Base-by-base conservation (phyloP, 805 yeast species). In the Saturnispora besseyi region DNA sequence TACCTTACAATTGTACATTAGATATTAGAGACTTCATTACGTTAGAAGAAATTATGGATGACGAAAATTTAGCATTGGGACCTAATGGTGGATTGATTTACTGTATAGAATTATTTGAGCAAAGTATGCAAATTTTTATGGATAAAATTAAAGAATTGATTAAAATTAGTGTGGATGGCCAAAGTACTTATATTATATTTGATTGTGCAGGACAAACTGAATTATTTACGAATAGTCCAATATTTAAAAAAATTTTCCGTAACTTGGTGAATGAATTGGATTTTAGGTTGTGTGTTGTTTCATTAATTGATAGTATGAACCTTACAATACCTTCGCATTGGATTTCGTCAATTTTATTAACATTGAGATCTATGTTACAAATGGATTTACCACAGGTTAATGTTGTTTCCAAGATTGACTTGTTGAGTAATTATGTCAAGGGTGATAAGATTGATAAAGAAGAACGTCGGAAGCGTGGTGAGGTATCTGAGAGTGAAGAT, bases 201-300 rank as follows among this genome's bases (percentile, higher is more conserved):
- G 96, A 88, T 64, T 87, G 95, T 61, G 96, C 97, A 1, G 99
- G 99, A 1, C 99, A 93, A 64, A 93, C 89, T 1, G 99, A 93
- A 63, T 74, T 93, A 13, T 93, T 87, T 67, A 93, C 99, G 3
- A 95, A 87, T 61, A 95, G 87, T 59, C 76, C 82, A 1, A 81
- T 96, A 0, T 68, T 95, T 41, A 75, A 73, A 40, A 71, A 72
- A 47, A 83, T 93, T 5, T 87, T 90, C 65, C 75, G 76, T 53
- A 73, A 64, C 44, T 68, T 93, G 42, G 82, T 79, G 52, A 79
- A 79, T 46, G 75, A 76, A 55, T 63, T 82, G 15, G 89, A 81
- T 53, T 75, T 87, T 58, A 72, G 98, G 46, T 63, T 86, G 6
- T 84, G 91, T 57, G 96, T 91, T 26, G 90, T 93, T 0, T 86